A percentile compares a stretch with the other conserved stretches of the same genome.
Evolutionary conservation across 2,329 filamentous ascomycete species (phyloP).

Genomic region (Aspergillus hortae): DNA sequence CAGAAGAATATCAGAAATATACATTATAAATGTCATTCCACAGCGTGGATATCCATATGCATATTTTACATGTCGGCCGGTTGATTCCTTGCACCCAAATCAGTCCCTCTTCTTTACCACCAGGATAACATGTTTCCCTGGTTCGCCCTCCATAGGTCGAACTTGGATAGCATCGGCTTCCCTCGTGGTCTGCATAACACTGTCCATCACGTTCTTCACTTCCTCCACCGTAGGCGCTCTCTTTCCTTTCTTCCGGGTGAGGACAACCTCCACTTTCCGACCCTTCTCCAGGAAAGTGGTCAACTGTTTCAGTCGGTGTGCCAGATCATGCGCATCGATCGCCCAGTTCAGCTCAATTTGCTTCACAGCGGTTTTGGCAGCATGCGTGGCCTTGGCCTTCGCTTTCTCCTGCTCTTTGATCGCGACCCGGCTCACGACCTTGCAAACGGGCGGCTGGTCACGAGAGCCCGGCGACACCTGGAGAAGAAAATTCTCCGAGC

Average conservation of each 20-base stretch:
- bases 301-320: constrained; percentile 66
- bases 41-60: not conserved
- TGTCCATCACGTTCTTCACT: constrained; percentile 55
- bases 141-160: constrained; percentile 40
- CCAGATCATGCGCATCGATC: constrained; percentile 71
- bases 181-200: constrained; percentile 45
- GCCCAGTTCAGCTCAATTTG: constrained; percentile 89
- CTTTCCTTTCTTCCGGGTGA: constrained; percentile 65
- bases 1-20: not conserved
- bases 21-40: not conserved
- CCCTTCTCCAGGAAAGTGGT: constrained; percentile 69
- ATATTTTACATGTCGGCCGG: not conserved
- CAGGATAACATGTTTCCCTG: constrained; percentile 37
- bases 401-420: constrained; percentile 45
- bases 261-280: constrained; percentile 67
- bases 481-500: constrained; percentile 49
- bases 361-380: constrained; percentile 53
- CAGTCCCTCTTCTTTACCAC: constrained; percentile 31
- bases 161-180: constrained; percentile 41
- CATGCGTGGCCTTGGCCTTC: constrained; percentile 35
- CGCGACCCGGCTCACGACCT: constrained; percentile 60
- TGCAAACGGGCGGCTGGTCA: constrained; percentile 60
- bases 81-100: not conserved
- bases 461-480: constrained; percentile 40
- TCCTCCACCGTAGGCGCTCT: constrained; percentile 60